Evolutionary conservation across 768 basidiomycete species (phyloP).

Genomic region (Amylocystis lapponica): DNA sequence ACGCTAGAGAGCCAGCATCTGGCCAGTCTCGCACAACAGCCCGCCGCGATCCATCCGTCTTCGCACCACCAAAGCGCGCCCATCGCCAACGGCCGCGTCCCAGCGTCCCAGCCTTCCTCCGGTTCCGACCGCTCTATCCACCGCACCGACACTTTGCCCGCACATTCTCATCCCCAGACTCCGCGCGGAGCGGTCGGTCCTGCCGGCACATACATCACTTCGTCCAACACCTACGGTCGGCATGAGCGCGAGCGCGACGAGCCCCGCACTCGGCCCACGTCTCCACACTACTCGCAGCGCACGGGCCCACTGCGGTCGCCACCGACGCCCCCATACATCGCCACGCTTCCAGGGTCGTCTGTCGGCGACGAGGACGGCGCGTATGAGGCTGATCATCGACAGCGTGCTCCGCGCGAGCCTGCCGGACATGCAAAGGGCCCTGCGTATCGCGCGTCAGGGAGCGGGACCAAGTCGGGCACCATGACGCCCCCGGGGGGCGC

Average conservation of each 20-base stretch:
- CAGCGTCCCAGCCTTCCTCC: too few relatives aligned
- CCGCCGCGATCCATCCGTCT: constrained; percentile 22
- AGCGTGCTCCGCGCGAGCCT: background rate
- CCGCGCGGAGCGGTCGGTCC: constrained; percentile 2
- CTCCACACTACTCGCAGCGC: constrained; percentile 9
- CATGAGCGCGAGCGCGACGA: constrained; percentile 15
- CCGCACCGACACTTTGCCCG: constrained; percentile 20
- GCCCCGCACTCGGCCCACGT: constrained; percentile 7
- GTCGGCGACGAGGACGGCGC: constrained; percentile 19
- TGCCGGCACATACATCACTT: constrained; percentile 13
- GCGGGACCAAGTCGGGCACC: constrained; percentile 1
- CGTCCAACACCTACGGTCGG: constrained; percentile 7
- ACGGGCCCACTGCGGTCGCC: constrained; percentile 8
- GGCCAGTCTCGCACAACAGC: constrained; percentile 8
- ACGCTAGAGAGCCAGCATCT: constrained; percentile 42
- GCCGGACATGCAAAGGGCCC: constrained; percentile 1
- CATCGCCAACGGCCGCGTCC: constrained; percentile 12
- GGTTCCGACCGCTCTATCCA: constrained; percentile 13
- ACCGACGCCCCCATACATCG: constrained; percentile 21
- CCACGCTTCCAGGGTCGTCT: constrained; percentile 18
- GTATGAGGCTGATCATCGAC: constrained; percentile 11
- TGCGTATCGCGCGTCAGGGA: background rate
- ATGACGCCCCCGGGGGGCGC: constrained; percentile 1
- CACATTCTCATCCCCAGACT: constrained; percentile 16
- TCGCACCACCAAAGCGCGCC: constrained; percentile 10